Base-by-base conservation (phyloP, 129 eudicot species). In the Flaveria bidentis region DNA sequence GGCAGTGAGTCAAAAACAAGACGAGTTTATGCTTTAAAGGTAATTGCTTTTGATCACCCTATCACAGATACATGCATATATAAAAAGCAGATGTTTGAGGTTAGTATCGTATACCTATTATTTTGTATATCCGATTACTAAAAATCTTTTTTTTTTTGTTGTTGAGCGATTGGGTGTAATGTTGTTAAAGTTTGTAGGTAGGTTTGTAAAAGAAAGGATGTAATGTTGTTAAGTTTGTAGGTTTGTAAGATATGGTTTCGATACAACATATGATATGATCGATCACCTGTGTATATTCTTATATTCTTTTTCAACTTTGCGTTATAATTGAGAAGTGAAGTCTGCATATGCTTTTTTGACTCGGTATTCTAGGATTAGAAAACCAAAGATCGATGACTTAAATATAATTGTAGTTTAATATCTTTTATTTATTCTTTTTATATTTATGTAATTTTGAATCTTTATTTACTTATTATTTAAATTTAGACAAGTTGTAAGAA, bases 1-100 rank as follows among this genome's bases (percentile, higher is more conserved):
- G 93, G 92, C 67, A 88, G 86, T 23, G 93, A 91, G 25, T 89
- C 96, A 62, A 94, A 89, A 80, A 88, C 85, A 47, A 87, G 93
- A 87, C 91, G 77, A 91, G 53, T 33, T 28, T n/a, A 12, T 22
- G 47, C 26, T 1, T 6, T 33, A 33, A 33, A 33, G 7, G 39
- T 33, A 33, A 33, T 5, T 33, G 6, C 1, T 33, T 33, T 33
- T 33, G 22, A 20, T 20, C 22, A 20, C 22, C 22, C 22, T 3
- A 33, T 33, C 39, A 33, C 7, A 33, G 7, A 6, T 33, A 33
- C 1, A 30, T 0, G 36, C 5, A 74, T 41, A 42, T 42, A 9
- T 2, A 8, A 1, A 45, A 1, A 23, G 52, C 6, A 56, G 5
- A 33, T 53, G 65, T 46, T 55, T 52, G 50, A 53, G 76, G 76